phyloP scores from a whole-genome alignment of 2,329 filamentous ascomycete genomes.

The Amylocarpus encephaloides region DNA sequence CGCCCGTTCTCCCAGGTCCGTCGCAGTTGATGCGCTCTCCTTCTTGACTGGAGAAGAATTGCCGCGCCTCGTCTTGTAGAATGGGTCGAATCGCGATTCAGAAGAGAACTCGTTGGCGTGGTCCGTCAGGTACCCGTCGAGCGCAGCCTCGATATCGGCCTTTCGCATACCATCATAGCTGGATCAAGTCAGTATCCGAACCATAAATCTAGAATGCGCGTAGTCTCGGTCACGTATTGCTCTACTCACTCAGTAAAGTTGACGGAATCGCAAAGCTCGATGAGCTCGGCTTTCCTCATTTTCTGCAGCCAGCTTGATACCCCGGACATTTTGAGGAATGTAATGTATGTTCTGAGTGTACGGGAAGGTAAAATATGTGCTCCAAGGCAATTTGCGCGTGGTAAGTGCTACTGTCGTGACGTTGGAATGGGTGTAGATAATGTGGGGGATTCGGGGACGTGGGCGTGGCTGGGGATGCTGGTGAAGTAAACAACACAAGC shows the following conservation, averaged over 20 bases:
- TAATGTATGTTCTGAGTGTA: neutral
- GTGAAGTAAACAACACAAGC: constrained; percentile 11
- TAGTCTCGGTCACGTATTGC: constrained; percentile 7
- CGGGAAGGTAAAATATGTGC: neutral
- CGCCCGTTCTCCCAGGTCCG: constrained; percentile 33
- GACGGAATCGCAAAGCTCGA: constrained; percentile 64
- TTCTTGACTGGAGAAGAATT: constrained; percentile 58
- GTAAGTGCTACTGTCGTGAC: neutral
- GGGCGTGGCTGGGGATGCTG: constrained; percentile 2
- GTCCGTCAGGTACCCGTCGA: constrained; percentile 66
- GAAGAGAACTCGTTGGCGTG: constrained; percentile 60
- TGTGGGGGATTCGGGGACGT: constrained; percentile 5
- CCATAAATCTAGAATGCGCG: neutral
- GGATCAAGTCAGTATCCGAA: constrained; percentile 20
- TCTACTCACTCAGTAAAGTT: constrained; percentile 65
- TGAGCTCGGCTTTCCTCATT: constrained; percentile 76
- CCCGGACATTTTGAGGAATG: constrained; percentile 49
- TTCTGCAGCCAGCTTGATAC: constrained; percentile 67
- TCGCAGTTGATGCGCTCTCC: constrained; percentile 38
- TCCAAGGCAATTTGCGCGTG: neutral
- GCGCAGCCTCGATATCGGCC: constrained; percentile 66
- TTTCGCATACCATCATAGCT: constrained; percentile 71
- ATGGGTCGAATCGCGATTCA: constrained; percentile 62
- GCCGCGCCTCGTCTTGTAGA: constrained; percentile 61
- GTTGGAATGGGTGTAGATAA: neutral